Evolutionary conservation across 768 basidiomycete genomes (phyloP), one percentile per base, ranked within the genome.

Genomic region (Chlorophyllum brunneum): DNA sequence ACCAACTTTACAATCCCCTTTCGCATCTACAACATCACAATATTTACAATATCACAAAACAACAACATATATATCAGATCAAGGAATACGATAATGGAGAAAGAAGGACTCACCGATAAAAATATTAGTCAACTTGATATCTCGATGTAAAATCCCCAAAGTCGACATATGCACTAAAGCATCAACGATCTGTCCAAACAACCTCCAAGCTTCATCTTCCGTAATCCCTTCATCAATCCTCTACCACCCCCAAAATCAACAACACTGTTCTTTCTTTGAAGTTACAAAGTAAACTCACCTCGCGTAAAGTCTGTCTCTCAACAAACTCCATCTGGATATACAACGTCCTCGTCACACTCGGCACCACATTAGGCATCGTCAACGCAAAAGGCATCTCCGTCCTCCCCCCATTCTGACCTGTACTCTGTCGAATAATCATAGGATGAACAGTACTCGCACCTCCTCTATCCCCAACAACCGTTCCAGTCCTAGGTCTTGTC

Each of bases 321-420:
- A 93, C 92, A 59, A 89, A 94, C 68, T 93, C 92, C 94, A 98
- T 98, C 66, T 95, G 92, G 48, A 98, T 98, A 62, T 95, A 98
- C 16, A 97, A 70, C 6, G 86, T 92, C 54, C 88, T 65, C 15
- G 72, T 69, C 38, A 75, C 55, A 50, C 61, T 54, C 11, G 70
- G 72, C 1, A 63, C 58, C 4, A 63, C 54, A 8, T 48, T 47
- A n/a, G n/a, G n/a, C n/a, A n/a, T n/a, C 5, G 46, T 47, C 3
- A 54, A 48, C 20, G 48, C 51, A 57, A 40, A 61, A 53, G 65
- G 65, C n/a, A 58, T 60, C 55, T 64, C 68, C 53, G 39, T 54
- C 44, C 62, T 64, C n/a, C 51, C 49, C 2, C 47, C 11, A 51
- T 20, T 20, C 36, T 6, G 7, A 41, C 26, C 43, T 29, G 16